Base-by-base conservation (phyloP, 495 filamentous ascomycete genomes). In the Aspergillus mulundensis region DNA sequence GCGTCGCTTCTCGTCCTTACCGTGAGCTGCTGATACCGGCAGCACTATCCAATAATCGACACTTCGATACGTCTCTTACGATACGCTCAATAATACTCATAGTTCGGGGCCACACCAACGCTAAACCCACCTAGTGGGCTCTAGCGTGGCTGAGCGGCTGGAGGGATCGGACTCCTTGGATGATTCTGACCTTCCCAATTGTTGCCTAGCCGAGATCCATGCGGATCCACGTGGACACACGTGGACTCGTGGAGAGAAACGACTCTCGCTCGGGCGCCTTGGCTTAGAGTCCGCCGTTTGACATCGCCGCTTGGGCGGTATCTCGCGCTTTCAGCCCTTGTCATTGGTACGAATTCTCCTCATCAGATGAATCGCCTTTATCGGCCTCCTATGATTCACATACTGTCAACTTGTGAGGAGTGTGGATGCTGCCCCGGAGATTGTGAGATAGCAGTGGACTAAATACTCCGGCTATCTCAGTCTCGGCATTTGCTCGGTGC, bases 221-320 rank as follows among this genome's bases (percentile, higher is more conserved):
- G 69, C 67, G 54, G 67, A 65, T 60, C 66, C 70, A 73, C 70
- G 70, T 73, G 70, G 62, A 66, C 62, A 63, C 70, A 71, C 67
- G 70, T 71, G 69, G 70, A 66, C 70, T 69, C 67, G 70, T 71
- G 67, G 70, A 66, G 66, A 58, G 65, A 59, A 61, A 51, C 47
- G 50, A 53, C 48, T 44, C 51, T 50, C 38, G 52, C 49, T 59
- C 43, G 41, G 44, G 53, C 55, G 51, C 50, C 52, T 58, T 55
- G 47, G 52, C 46, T 41, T 58, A 43, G 23, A 19, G 44, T 47
- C 43, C 25, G 41, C 38, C 39, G 58, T 52, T 60, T 54, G 45
- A 32, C 40, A 28, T 47, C 53, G 49, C 38, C 50, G 52, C 39
- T 55, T 39, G 41, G 28, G 36, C 41, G 23, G 43, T 47, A 53